Evolutionary conservation across 2,329 filamentous ascomycete genomes (phyloP).

Genomic region (Aspergillus carbonarius): DNA sequence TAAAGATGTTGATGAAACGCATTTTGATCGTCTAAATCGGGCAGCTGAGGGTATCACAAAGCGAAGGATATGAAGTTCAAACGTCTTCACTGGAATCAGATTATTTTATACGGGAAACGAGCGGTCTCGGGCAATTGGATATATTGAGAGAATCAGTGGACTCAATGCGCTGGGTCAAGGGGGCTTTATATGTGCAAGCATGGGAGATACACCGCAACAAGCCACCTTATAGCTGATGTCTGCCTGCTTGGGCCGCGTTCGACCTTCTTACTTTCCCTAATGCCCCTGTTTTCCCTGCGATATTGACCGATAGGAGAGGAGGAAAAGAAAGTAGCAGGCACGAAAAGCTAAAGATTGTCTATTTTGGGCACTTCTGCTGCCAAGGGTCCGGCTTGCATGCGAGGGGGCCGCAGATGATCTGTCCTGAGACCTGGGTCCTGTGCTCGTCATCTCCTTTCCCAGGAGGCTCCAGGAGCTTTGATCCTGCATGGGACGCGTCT

Average conservation of each 20-base stretch:
- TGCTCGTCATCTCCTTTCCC: not conserved
- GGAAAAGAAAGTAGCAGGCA: not conserved
- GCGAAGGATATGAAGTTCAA: not conserved
- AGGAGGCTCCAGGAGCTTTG: slow-evolving; percentile 1
- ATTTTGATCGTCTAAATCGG: slow-evolving; percentile 22
- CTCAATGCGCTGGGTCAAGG: not conserved
- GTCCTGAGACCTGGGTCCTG: not conserved
- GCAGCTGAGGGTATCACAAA: slow-evolving; percentile 5
- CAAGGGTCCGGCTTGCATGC: slow-evolving; percentile 10
- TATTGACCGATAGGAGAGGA: not conserved
- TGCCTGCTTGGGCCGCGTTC: not conserved
- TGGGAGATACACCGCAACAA: slow-evolving; percentile 9
- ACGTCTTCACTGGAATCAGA: not conserved
- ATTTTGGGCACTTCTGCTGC: slow-evolving; percentile 5
- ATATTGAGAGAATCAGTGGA: not conserved
- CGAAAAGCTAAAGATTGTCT: slow-evolving; percentile 4
- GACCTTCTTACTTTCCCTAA: slow-evolving; percentile 2
- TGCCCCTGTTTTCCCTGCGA: not conserved
- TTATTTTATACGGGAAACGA: not conserved
- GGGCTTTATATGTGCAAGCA: slow-evolving; percentile 8
- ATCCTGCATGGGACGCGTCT: slow-evolving; percentile 1
- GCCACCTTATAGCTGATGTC: not conserved
- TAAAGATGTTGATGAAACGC: slow-evolving; percentile 25
- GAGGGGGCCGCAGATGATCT: slow-evolving; percentile 17
- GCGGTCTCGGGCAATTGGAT: not conserved